Evolutionary conservation across 1,139 yeast genomes (phyloP).

Genomic region (Meyerozyma athensensis): DNA sequence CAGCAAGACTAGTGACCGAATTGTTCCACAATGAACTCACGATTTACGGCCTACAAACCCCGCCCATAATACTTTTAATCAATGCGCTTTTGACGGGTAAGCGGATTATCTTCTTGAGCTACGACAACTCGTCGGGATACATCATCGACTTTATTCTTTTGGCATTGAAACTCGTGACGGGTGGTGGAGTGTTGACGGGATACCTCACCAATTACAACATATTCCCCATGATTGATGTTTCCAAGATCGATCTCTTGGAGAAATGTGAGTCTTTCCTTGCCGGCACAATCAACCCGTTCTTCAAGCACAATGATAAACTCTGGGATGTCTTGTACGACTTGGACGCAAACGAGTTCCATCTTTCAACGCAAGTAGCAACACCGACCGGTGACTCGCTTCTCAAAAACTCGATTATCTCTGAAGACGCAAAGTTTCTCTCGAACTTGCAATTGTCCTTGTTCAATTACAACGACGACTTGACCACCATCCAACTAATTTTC

Average conservation of each 20-base stretch:
- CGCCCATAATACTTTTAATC: conserved; percentile 48
- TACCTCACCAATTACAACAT: conserved; percentile 42
- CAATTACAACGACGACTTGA: conserved; percentile 45
- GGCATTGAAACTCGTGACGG: conserved; percentile 49
- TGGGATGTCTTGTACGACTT: conserved; percentile 62
- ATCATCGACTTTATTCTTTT: conserved; percentile 54
- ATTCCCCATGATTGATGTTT: conserved; percentile 60
- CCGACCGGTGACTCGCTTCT: background rate
- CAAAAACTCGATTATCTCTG: conserved; percentile 34
- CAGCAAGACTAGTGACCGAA: conserved; percentile 27
- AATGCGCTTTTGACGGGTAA: conserved; percentile 58
- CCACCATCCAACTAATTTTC: conserved; percentile 44
- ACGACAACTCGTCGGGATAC: conserved; percentile 50
- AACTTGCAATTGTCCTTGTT: conserved; percentile 41
- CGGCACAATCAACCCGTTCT: conserved; percentile 66
- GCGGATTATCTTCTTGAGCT: conserved; percentile 49
- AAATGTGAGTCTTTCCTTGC: conserved; percentile 55
- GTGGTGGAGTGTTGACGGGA: conserved; percentile 56
- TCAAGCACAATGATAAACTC: conserved; percentile 49
- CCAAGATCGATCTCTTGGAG: conserved; percentile 53
- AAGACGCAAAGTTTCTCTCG: conserved; percentile 45
- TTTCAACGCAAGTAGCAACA: conserved; percentile 19
- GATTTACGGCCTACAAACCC: conserved; percentile 55
- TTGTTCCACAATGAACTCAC: conserved; percentile 36
- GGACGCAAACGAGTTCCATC: conserved; percentile 42